Conservation (phyloP, 768 basidiomycete species). For the Trametes cingulata region DNA sequence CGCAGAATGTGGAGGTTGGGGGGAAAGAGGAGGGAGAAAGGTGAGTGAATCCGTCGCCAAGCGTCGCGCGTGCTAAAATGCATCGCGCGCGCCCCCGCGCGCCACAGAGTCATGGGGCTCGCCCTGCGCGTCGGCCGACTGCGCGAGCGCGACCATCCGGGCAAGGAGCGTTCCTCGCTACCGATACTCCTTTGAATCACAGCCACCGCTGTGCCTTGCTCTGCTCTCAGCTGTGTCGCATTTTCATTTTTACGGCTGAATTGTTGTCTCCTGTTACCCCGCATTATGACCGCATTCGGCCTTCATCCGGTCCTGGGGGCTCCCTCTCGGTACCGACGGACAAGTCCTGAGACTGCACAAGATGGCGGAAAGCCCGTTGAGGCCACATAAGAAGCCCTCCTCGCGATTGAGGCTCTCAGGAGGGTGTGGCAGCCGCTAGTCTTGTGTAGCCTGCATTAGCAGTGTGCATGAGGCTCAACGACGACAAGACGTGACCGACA, state of each 20-base stretch:
- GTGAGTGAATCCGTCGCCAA: neutral
- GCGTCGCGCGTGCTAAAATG: neutral
- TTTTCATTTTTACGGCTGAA: neutral
- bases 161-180: neutral
- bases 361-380: too few species aligned
- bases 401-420: too few species aligned
- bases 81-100: conserved; percentile 1
- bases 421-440: too few species aligned
- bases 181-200: neutral
- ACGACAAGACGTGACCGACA: too few species aligned
- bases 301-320: neutral
- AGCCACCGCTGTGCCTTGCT: neutral
- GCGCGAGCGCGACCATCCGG: neutral
- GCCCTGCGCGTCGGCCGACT: neutral
- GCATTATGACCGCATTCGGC: neutral
- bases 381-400: too few species aligned
- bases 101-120: neutral
- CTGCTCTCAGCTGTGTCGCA: neutral
- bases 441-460: too few species aligned
- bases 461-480: too few species aligned
- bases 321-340: neutral
- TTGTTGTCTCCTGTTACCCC: neutral
- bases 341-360: neutral
- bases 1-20: neutral
- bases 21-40: neutral